Evolutionary conservation across 768 basidiomycete species (phyloP), one percentile per base, ranked within the genome.

Genomic region (Suillus clintonianus): DNA sequence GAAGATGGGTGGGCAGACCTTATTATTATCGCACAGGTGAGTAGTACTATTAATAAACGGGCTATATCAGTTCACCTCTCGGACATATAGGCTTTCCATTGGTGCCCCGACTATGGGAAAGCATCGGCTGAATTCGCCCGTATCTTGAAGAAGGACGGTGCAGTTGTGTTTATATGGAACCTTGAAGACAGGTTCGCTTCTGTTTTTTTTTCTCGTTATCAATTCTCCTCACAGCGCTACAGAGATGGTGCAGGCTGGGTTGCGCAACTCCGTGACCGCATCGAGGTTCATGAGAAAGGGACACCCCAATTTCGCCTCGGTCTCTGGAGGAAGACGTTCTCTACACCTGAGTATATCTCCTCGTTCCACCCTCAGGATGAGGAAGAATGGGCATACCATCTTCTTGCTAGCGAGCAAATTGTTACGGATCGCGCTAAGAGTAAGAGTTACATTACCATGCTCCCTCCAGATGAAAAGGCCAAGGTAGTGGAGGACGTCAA

Each of bases 131-230:
- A 97, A 72, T 92, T 97, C 68, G 83, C 86, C 9, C 86, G 94
- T 37, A 86, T 95, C 66, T 81, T 97, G 56, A 91, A 90, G 71
- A 90, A 92, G 0, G 76, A 77, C n/a, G 93, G 93, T 3, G 75
- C 82, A 1, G 82, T 91, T 19, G 88, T 83, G 6, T 82, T 93
- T 62, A 86, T 96, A 54, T 98, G 96, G 96, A 98, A 97, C 77
- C 78, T 96, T 36, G 96, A 97, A 74, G 89, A 94, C 75, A 81
- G 90, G 89, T 88, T 63, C 53, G 77, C 63, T 27, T 36, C 43
- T 36, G 2, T 14, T 34, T 36, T 32, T 59, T 30, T 24, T 42
- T 14, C 22, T 6, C n/a, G n/a, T n/a, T 19, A 24, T 47, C 13
- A 34, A 10, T 42, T 5, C 37, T 17, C 50, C 22, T 63, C 22